Evolutionary conservation across 2,329 filamentous ascomycete genomes (phyloP).

Genomic region (Fonsecaea pedrosoi): DNA sequence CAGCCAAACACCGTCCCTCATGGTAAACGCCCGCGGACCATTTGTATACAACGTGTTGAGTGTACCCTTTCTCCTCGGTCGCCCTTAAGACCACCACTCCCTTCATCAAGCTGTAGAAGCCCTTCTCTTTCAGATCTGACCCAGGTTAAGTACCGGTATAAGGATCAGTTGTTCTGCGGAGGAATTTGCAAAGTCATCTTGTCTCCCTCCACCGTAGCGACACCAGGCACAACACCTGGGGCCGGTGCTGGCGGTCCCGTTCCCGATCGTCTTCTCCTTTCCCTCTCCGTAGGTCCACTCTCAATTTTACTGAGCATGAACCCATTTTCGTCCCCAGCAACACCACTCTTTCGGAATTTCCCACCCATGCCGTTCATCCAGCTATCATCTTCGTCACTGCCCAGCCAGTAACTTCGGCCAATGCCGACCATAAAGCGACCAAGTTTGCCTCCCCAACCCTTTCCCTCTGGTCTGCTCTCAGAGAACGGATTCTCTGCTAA

Average conservation of each 20-base stretch:
- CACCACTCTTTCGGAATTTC: slow-evolving; percentile 49
- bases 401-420: slow-evolving; percentile 81
- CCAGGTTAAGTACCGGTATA: not conserved
- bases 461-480: slow-evolving; percentile 71
- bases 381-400: slow-evolving; percentile 57
- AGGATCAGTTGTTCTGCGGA: slow-evolving; percentile 23
- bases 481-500: slow-evolving; percentile 72
- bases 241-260: slow-evolving; percentile 58
- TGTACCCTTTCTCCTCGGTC: not conserved
- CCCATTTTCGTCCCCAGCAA: slow-evolving; percentile 47
- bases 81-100: not conserved
- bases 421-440: slow-evolving; percentile 79
- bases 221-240: slow-evolving; percentile 22
- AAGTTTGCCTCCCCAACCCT: slow-evolving; percentile 78
- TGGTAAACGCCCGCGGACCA: not conserved
- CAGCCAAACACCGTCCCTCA: not conserved
- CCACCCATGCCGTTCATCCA: slow-evolving; percentile 64
- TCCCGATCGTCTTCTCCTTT: slow-evolving; percentile 66
- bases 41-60: not conserved
- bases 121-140: not conserved
- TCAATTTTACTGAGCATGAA: slow-evolving; percentile 54
- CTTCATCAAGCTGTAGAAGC: not conserved
- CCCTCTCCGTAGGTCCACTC: slow-evolving; percentile 59
- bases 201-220: slow-evolving; percentile 22
- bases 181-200: slow-evolving; percentile 37